Evolutionary conservation across 208 protist species (phyloP).

Genomic region (Zelonia costaricensis): DNA sequence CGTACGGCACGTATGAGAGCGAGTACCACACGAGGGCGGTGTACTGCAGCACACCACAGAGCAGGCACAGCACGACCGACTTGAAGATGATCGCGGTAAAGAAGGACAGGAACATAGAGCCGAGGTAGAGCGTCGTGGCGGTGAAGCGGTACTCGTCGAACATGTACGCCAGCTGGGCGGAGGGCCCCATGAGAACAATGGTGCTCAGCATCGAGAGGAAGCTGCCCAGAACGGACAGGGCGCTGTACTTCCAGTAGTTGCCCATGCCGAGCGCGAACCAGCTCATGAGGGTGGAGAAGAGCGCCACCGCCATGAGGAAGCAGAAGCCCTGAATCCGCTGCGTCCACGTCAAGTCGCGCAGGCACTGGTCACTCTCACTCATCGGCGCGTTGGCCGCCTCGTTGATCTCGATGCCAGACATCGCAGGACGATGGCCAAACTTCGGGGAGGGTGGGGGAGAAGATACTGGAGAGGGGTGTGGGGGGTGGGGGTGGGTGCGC

Average conservation of each 20-base stretch:
- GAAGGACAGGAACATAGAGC: slow-evolving; percentile 68
- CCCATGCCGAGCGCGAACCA: slow-evolving; percentile 81
- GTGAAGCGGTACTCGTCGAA: slow-evolving; percentile 83
- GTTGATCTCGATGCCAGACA: slow-evolving; percentile 33
- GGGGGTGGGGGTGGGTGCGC: too few species aligned
- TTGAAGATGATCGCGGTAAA: slow-evolving; percentile 64
- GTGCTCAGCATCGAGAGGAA: slow-evolving; percentile 82
- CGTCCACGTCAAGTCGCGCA: slow-evolving; percentile 76
- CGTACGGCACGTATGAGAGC: slow-evolving; percentile 91
- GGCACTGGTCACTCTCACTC: slow-evolving; percentile 64
- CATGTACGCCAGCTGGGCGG: slow-evolving; percentile 86
- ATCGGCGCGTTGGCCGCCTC: slow-evolving; percentile 21
- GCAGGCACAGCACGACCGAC: slow-evolving; percentile 62
- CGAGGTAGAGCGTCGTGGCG: slow-evolving; percentile 72
- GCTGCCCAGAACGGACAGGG: slow-evolving; percentile 72
- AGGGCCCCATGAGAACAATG: slow-evolving; percentile 85
- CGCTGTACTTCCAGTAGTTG: slow-evolving; percentile 87
- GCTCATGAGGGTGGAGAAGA: slow-evolving; percentile 79
- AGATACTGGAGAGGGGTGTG: too few species aligned
- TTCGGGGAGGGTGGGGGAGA: too few species aligned
- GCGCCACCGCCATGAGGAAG: slow-evolving; percentile 70
- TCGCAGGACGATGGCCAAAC: not conserved
- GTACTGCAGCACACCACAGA: slow-evolving; percentile 87
- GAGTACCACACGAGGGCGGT: slow-evolving; percentile 86
- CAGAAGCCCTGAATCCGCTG: slow-evolving; percentile 83